phyloP scores from a whole-genome alignment of 345 rosid genomes.

The Sonneratia caseolaris region DNA sequence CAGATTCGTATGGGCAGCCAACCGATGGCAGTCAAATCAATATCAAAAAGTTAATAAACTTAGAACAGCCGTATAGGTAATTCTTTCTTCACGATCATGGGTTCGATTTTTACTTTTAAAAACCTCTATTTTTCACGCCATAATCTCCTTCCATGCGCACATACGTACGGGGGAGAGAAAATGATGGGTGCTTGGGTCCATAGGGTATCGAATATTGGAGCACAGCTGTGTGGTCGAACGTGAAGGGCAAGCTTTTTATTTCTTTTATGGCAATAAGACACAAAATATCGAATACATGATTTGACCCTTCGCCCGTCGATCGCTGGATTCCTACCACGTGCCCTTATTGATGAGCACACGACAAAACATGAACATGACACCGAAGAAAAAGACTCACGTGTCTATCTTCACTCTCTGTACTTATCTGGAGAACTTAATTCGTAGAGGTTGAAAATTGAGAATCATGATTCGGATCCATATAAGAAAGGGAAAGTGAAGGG shows the following conservation, averaged over 20 bases:
- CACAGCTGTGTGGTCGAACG: neutral
- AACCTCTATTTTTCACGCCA: too few relatives aligned
- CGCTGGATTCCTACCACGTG: neutral
- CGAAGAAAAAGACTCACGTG: neutral
- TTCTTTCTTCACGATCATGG: too few relatives aligned
- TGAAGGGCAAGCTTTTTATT: neutral
- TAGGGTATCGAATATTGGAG: neutral
- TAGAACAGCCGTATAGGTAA: too few relatives aligned
- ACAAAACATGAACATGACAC: neutral
- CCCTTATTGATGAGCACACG: conserved; percentile 1
- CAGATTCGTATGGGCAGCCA: neutral
- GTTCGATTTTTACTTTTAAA: too few relatives aligned
- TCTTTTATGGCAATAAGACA: neutral
- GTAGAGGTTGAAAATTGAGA: too few relatives aligned
- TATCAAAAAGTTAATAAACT: too few relatives aligned
- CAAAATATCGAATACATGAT: neutral
- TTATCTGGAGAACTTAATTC: too few relatives aligned
- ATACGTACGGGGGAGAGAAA: too few relatives aligned
- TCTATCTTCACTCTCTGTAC: neutral
- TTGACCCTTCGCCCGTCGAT: neutral
- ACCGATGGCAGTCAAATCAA: neutral
- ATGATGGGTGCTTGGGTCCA: neutral
- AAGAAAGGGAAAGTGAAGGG: too few relatives aligned
- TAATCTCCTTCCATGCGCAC: too few relatives aligned
- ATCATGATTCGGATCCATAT: too few relatives aligned